Conservation (phyloP, 768 basidiomycete genomes). For the Russula brevipes region DNA sequence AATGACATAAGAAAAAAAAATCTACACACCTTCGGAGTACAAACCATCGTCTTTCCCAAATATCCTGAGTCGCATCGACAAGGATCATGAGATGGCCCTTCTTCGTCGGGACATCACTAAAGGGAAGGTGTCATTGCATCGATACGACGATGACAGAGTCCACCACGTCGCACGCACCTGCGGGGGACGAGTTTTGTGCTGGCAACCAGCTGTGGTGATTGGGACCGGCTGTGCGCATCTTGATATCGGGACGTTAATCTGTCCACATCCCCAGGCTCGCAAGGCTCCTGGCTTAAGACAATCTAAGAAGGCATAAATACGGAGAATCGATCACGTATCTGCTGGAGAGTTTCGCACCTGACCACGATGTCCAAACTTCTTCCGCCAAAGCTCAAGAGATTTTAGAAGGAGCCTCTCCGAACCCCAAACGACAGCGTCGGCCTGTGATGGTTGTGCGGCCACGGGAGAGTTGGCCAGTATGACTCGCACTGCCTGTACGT, state of each 20-base stretch:
- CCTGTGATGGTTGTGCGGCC: conserved; percentile 41
- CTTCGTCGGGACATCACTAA: conserved; percentile 77
- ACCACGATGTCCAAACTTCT: conserved; percentile 67
- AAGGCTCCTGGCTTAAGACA: conserved; percentile 65
- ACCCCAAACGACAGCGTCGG: conserved; percentile 59
- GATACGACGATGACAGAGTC: conserved; percentile 13
- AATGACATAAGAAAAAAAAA: not conserved
- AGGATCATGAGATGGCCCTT: conserved; percentile 79
- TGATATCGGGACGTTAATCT: conserved; percentile 32
- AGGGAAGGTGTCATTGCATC: not conserved
- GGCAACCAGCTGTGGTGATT: conserved; percentile 63
- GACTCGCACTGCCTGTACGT: conserved; percentile 84
- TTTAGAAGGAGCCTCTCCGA: conserved; percentile 59
- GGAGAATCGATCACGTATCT: conserved; percentile 14
- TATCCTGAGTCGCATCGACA: conserved; percentile 69
- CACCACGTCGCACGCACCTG: conserved; percentile 45
- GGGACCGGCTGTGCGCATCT: conserved; percentile 38
- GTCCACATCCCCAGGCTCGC: conserved; percentile 47
- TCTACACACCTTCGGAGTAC: conserved; percentile 67
- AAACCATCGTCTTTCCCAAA: conserved; percentile 84
- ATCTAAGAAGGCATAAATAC: conserved; percentile 48
- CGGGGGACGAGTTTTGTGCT: conserved; percentile 67
- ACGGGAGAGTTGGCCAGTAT: conserved; percentile 55
- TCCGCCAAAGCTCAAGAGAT: conserved; percentile 78
- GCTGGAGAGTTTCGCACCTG: conserved; percentile 46